Evolutionary conservation across 306 rosid species (phyloP), one percentile per base, ranked within the genome.

Genomic region (Myrica gale): DNA sequence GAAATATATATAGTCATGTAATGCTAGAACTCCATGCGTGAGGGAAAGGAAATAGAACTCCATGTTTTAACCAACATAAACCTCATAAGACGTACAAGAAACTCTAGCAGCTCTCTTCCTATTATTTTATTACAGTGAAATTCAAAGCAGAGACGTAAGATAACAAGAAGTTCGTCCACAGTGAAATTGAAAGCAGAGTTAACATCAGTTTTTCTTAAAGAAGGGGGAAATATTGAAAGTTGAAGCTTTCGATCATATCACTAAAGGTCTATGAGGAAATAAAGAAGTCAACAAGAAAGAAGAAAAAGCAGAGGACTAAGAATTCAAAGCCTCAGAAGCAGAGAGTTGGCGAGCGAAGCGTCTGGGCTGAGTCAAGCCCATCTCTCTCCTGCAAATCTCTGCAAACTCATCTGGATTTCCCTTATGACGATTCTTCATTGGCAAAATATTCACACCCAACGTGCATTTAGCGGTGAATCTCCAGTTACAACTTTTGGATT

Each of bases 251-350:
- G 5, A 68, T 15, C 7, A 44, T 16, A 42, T 1, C 57, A 54
- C 1, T 0, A 1, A 23, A 23, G 1, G 26, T 23, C 26, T 23
- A 23, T 23, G 26, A 23, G 26, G 26, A 23, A 23, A 23, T 23
- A 23, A 23, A 23, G 26, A 23, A 23, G 26, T 23, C 26, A 23
- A 7, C 26, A 23, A 23, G 26, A 23, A 23, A 23, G 26, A 56
- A 21, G 46, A 68, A 52, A 13, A 17, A 43, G 4, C 9, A 44
- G 11, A 13, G 51, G 53, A 66, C 23, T 37, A 56, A 54, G 43
- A 72, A 56, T 62, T 42, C 4, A 72, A 70, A 62, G 87, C 91
- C 93, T 89, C 85, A 4, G 91, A 89, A 82, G 90, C 91, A 62
- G 67, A 76, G 69, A 85, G 73, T 52, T 80, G 82, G 77, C 89